Percentiles rank a stretch among this genome's conserved stretches.
Evolutionary conservation across 2,329 filamentous ascomycete species (phyloP).

Genomic region (Fusarium veterinarium): DNA sequence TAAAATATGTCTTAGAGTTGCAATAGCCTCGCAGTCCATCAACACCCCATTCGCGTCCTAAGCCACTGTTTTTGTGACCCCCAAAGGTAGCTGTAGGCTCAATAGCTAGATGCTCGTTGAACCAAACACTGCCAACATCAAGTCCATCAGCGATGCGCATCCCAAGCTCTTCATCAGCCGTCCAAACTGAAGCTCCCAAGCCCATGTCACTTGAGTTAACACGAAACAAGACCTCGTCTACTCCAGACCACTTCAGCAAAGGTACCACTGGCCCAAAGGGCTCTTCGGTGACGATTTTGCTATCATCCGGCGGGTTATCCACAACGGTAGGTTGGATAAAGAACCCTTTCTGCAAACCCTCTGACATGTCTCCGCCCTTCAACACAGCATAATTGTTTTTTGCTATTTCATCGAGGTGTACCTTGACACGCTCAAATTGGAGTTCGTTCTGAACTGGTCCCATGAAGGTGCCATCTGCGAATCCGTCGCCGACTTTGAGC

Average conservation of each 20-base stretch:
- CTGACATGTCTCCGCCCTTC: neutral
- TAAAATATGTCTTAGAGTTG: slow-evolving; percentile 5
- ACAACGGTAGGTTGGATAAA: neutral
- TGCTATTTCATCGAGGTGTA: neutral
- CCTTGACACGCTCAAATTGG: neutral
- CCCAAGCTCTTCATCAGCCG: neutral
- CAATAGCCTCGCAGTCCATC: slow-evolving; percentile 18
- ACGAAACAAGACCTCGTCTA: slow-evolving; percentile 9
- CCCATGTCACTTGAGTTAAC: slow-evolving; percentile 23
- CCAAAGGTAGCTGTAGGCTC: slow-evolving; percentile 11
- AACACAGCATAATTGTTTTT: neutral
- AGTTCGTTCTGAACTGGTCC: neutral
- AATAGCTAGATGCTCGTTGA: slow-evolving; percentile 10
- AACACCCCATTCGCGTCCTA: slow-evolving; percentile 15
- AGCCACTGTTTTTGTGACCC: slow-evolving; percentile 25
- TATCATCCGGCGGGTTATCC: slow-evolving; percentile 21
- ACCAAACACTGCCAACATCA: slow-evolving; percentile 20
- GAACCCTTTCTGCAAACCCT: neutral
- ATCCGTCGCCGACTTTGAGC: slow-evolving; percentile 1
- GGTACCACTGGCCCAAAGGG: slow-evolving; percentile 23
- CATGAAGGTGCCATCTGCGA: neutral
- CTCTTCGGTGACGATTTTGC: slow-evolving; percentile 11
- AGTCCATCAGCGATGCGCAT: neutral
- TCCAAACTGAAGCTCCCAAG: slow-evolving; percentile 21
- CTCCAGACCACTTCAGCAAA: slow-evolving; percentile 6